Evolutionary conservation across 495 filamentous ascomycete genomes (phyloP), one percentile per base, ranked within the genome.

Genomic region (Talaromyces stipitatus): DNA sequence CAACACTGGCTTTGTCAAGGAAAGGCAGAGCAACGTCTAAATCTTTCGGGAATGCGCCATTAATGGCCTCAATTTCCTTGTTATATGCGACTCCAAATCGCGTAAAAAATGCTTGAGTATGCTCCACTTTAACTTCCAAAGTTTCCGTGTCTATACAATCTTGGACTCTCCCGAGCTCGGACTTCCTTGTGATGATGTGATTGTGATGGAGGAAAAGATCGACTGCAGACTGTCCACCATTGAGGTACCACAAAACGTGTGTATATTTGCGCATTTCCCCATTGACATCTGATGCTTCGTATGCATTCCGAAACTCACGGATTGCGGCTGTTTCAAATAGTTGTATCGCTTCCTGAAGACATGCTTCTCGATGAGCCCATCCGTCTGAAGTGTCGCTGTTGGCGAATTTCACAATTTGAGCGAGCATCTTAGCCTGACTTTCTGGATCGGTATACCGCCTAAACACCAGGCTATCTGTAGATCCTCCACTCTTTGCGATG

Each of bases 311-410:
- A 64, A 97, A 97, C 69, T 97, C 92, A 52, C 87, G 81, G 52
- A 95, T 71, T 7, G 92, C 92, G 3, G 91, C 90, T 55, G 85
- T 91, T 70, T 97, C 92, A 62, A 99, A 97, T 61, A 92, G 87
- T 24, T 79, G 79, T 43, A 87, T 78, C 75, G 94, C 89, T n/a
- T 72, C 73, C 18, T 83, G 77, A 26, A 99, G 70, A 61, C 85
- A 85, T 54, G 84, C 82, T 58, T 86, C 77, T 18, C 94, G 73
- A 59, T 84, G 74, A 55, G 73, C 66, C 81, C 86, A 94, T 5
- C 88, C 92, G 54, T 85, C 70, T 7, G 89, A 76, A 66, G 81
- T 85, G 66, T 97, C 95, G 62, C 87, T 90, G 61, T 82, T 83
- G 1, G 89, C 76, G 71, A 99, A 97, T 1, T 73, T 72, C 51